Base-by-base conservation (phyloP, 352 stramenopile genomes). In the Pseudoperonospora humuli region DNA sequence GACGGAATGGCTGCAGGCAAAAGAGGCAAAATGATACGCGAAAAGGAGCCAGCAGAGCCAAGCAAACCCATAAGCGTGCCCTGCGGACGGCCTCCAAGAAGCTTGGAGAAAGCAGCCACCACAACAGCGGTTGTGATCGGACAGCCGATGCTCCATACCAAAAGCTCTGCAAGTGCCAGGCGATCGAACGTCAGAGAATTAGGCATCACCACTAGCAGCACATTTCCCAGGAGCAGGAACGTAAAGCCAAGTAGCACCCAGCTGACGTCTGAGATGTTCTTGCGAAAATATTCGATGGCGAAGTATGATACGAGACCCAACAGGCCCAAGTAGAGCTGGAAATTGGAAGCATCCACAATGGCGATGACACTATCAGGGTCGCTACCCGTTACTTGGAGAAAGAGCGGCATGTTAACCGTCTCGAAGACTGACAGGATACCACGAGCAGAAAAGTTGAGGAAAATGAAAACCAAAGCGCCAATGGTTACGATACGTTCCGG, bases 391-490 rank as follows among this genome's bases (percentile, higher is more conserved):
- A 82, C 72, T 43, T 80, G 49, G 24, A 91, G 51, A 38, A 86
- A 88, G 1, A 91, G 38, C 26, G 78, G 75, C n/a, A 91, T 85
- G 50, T 88, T 88, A 24, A 88, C 75, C 3, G 78, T 90, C 58
- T 90, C 78, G 37, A 90, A 90, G 2, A 90, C 77, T 1, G 75
- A 87, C 36, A 90, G 42, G 23, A 90, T 87, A 17, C 75, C 78
- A 14, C 78, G 73, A 3, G 72, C 74, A 34, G 63, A 77, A 50
- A 87, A 84, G 58, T 90, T 90, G 23, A 90, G 57, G 50, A 81
- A 78, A 53, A 90, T 87, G 50, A 87, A 90, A 7, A 90, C 72
- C 14, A 72, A 52, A 0, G 71, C 73, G 25, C 77, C 77, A 44
- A 83, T 77, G 44, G 75, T 75, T n/a, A 90, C 71, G 37, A 90